phyloP scores from a whole-genome alignment of 2,329 filamentous ascomycete genomes.

The Trichoderma polysporum region DNA sequence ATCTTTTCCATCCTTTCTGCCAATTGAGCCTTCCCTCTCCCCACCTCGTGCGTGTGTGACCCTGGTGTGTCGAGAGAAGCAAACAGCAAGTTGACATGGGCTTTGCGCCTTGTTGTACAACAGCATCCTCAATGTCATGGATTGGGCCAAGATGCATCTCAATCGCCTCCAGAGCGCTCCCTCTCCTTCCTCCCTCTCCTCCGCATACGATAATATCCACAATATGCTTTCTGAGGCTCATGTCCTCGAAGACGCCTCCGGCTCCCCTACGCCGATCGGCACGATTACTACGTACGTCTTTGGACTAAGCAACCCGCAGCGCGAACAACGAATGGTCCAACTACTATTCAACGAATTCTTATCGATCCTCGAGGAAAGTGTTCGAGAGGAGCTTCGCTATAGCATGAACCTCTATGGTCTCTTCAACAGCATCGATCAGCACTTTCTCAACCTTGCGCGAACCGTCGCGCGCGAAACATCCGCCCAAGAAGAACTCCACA shows the following conservation, averaged over 20 bases:
- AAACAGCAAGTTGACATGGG: constrained; percentile 19
- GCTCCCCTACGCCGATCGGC: constrained; percentile 67
- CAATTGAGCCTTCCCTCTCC: neutral
- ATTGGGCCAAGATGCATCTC: constrained; percentile 88
- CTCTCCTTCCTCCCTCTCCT: constrained; percentile 58
- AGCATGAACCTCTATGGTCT: constrained; percentile 78
- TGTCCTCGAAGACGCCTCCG: constrained; percentile 53
- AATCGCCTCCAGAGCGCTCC: constrained; percentile 63
- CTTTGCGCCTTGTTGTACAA: constrained; percentile 26
- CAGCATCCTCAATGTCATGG: constrained; percentile 90
- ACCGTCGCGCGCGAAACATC: constrained; percentile 81
- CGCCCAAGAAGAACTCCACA: constrained; percentile 75
- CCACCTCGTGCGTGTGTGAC: neutral
- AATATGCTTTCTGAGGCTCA: constrained; percentile 67
- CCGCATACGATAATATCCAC: constrained; percentile 81
- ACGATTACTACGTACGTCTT: constrained; percentile 70
- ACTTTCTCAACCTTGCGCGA: constrained; percentile 85
- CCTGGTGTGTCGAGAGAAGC: constrained; percentile 18
- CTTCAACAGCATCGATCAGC: constrained; percentile 88
- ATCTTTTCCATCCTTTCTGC: neutral
- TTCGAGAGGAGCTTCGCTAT: constrained; percentile 79
- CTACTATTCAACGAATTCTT: constrained; percentile 85
- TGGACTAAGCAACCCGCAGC: constrained; percentile 76
- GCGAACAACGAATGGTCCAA: constrained; percentile 76
- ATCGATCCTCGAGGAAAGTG: constrained; percentile 82